Evolutionary conservation across 2,329 filamentous ascomycete genomes (phyloP).

Genomic region (Helotiales sp.): DNA sequence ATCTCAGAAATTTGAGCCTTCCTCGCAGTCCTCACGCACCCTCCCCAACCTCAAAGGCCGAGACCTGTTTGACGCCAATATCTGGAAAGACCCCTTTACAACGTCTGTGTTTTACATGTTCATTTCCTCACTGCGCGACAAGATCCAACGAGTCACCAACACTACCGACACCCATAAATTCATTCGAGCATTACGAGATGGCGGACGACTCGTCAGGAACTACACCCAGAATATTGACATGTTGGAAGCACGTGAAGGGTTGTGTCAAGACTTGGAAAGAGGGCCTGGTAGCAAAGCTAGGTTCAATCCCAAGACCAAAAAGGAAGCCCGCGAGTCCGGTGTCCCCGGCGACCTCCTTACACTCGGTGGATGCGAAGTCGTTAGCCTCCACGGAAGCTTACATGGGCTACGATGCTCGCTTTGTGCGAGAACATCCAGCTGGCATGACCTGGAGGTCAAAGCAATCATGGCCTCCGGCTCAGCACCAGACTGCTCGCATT

Average conservation of each 20-base stretch:
- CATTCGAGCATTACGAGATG: constrained; percentile 65
- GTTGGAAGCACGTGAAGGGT: constrained; percentile 68
- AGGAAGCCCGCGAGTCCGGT: constrained; percentile 6
- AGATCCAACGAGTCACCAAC: constrained; percentile 56
- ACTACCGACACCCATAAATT: constrained; percentile 69
- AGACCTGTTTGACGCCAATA: constrained; percentile 69
- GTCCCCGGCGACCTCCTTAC: constrained; percentile 22
- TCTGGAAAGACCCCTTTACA: constrained; percentile 67
- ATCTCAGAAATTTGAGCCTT: not conserved
- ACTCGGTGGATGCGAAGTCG: constrained; percentile 43
- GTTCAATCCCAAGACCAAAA: constrained; percentile 47
- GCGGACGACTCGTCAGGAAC: constrained; percentile 67
- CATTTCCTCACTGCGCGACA: constrained; percentile 65
- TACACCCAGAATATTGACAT: constrained; percentile 78
- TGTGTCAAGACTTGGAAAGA: constrained; percentile 60
- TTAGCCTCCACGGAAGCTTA: constrained; percentile 73
- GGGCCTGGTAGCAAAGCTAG: constrained; percentile 63
- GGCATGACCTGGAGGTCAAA: constrained; percentile 55
- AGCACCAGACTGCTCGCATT: constrained; percentile 68
- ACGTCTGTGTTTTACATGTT: constrained; percentile 75
- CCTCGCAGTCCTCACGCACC: constrained; percentile 14
- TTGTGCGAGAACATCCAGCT: constrained; percentile 57
- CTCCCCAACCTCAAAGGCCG: constrained; percentile 67
- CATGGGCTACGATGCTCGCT: constrained; percentile 63
- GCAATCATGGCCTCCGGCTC: constrained; percentile 53